A percentile compares a stretch with the other conserved stretches of the same genome.
These are phyloP conservation scores for Knufia fluminis DNA, from an alignment of 2,329 filamentous ascomycete genomes.

Conservation along the genomic window DNA sequence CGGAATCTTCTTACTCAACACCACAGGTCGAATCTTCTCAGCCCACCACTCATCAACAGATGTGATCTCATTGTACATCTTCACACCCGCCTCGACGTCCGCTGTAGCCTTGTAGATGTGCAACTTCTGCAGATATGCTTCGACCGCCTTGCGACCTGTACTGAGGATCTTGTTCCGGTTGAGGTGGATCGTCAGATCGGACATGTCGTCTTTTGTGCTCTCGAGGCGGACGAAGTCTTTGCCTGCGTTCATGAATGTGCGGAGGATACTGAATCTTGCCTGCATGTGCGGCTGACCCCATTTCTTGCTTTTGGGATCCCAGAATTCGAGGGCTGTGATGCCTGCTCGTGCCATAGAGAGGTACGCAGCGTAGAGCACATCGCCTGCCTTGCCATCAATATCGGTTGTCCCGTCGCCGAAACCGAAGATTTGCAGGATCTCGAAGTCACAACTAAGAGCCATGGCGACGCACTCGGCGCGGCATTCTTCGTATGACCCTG, in stretches of 20 bases:
- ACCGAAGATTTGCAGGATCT: slow-evolving; percentile 81
- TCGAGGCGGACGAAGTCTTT: slow-evolving; percentile 77
- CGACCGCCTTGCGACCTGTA: slow-evolving; percentile 72
- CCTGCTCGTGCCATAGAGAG: slow-evolving; percentile 93
- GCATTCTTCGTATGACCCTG: slow-evolving; percentile 88
- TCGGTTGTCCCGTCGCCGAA: slow-evolving; percentile 69
- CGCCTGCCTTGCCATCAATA: slow-evolving; percentile 67
- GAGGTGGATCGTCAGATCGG: slow-evolving; percentile 70
- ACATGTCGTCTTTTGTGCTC: slow-evolving; percentile 63
- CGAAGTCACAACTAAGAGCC: slow-evolving; percentile 80
- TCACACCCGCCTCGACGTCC: slow-evolving; percentile 66
- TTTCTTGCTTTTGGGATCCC: slow-evolving; percentile 82
- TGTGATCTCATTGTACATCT: slow-evolving; percentile 77
- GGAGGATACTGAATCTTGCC: slow-evolving; percentile 77
- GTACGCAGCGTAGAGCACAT: slow-evolving; percentile 81
- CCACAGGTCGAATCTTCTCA: slow-evolving; percentile 58
- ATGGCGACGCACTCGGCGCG: slow-evolving; percentile 90
- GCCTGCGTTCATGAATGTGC: slow-evolving; percentile 69
- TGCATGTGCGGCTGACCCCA: slow-evolving; percentile 93
- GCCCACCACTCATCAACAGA: slow-evolving; percentile 78
- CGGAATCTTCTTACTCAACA: slow-evolving; percentile 50
- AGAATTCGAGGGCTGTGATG: slow-evolving; percentile 79
- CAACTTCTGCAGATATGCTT: slow-evolving; percentile 78
- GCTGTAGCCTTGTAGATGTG: slow-evolving; percentile 90
- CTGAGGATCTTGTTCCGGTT: slow-evolving; percentile 81